Base-by-base conservation (phyloP, 2,329 filamentous ascomycete genomes). In the Bipolaris sorokiniana region DNA sequence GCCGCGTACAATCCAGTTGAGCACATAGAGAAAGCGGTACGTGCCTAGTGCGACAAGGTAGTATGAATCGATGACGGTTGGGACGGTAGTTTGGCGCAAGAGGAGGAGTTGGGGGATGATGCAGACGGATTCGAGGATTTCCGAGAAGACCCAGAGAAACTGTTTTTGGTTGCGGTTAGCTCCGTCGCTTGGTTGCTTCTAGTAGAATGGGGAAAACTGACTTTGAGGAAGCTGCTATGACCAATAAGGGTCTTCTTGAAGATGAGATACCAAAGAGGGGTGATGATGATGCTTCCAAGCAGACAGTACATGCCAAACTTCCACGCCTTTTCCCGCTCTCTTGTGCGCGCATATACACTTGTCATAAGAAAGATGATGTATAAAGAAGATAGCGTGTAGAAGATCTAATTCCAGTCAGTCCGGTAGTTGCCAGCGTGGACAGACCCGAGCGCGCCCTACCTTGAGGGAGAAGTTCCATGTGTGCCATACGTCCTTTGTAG, bases 31-130 rank as follows among this genome's bases (percentile, higher is more conserved):
- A 47, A 83, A 90, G 55, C 94, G 90, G 79, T 97, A 98, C 11
- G 89, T 89, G 34, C 93, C 94, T 1, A 97, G 85, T 0, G 92
- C 88, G 48, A 95, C 82, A 53, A 98, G 90, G 77, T 98, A 98
- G 79, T 90, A 97, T n/a, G 91, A 96, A 76, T 97, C 91, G 78
- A 98, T 93, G 45, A 97, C 94, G 47, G 94, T 98, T 0, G 94
- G 94, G 0, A 97, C 92, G 23, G 88, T 92, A n/a, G 94, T 97
- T 77, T 97, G 92, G 58, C 94, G 90, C 13, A 98, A 86, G 41
- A 97, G 88, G 5, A 97, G 85, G 1, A 98, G 88, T 76, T 98
- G 94, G 0, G 94, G 94, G 18, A 98, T 87, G 33, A 97, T 87
- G 76, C 90, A 95, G 59, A 96, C 86, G 33, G 92, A 94, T 79